phyloP scores from a whole-genome alignment of 164 flowering plant genomes.

The Pachysandra terminalis region DNA sequence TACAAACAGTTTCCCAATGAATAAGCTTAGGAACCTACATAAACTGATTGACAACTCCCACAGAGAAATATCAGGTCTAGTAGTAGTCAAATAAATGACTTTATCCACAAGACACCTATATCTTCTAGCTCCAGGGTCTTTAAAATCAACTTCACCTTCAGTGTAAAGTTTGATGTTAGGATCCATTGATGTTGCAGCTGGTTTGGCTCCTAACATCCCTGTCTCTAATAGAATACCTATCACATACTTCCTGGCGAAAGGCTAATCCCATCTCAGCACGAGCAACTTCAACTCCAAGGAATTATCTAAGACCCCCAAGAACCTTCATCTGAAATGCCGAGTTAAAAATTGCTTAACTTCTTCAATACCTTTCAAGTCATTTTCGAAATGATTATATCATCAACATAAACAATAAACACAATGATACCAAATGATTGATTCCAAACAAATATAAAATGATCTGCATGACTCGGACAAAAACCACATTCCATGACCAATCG shows the following conservation, averaged over 20 bases:
- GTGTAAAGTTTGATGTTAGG: background rate
- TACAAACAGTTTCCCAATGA: background rate
- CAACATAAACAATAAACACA: background rate
- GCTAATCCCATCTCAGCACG: background rate
- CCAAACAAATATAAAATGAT: background rate
- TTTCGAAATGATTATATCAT: background rate
- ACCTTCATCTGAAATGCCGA: background rate
- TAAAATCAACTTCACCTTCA: too few species aligned
- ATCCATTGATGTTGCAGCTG: background rate
- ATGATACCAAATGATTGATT: background rate
- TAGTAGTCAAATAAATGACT: too few species aligned
- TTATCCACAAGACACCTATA: too few species aligned
- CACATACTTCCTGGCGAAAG: background rate
- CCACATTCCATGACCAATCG: too few species aligned
- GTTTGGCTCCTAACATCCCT: background rate
- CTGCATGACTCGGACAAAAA: background rate
- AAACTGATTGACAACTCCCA: too few species aligned
- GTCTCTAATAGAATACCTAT: background rate
- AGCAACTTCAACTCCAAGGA: slow-evolving; percentile 3
- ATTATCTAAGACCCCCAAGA: background rate
- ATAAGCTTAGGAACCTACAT: background rate
- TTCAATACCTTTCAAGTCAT: background rate
- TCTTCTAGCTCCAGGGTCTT: too few species aligned
- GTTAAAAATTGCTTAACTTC: background rate
- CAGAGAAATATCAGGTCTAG: too few species aligned